Conservation (phyloP, 75 land plant species). For the Adiantum capillusveneris region DNA sequence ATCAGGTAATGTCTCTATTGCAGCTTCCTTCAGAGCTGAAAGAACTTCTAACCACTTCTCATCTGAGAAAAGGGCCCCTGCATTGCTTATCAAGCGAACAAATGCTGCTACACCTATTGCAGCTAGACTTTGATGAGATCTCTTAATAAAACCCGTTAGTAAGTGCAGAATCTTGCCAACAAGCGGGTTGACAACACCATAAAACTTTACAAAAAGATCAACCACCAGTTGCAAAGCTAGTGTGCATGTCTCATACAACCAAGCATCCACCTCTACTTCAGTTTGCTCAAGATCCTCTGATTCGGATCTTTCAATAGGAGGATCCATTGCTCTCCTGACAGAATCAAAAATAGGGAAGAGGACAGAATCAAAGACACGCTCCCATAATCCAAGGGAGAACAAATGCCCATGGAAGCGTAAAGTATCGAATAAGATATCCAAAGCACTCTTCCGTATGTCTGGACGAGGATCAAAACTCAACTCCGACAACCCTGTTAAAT, state of each 20-base stretch:
- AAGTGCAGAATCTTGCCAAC: conserved; percentile 65
- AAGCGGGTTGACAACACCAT: conserved; percentile 77
- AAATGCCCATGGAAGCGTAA: conserved; percentile 89
- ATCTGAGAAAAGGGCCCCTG: conserved; percentile 77
- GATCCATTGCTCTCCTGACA: conserved; percentile 94
- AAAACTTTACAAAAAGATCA: conserved; percentile 94
- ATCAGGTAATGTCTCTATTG: conserved; percentile 80
- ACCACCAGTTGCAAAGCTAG: conserved; percentile 92
- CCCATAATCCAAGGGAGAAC: conserved; percentile 93
- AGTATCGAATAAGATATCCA: conserved; percentile 93
- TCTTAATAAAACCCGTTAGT: conserved; percentile 83
- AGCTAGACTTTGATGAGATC: conserved; percentile 98
- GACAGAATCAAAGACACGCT: conserved; percentile 91
- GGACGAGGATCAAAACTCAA: conserved; percentile 96
- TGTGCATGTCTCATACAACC: conserved; percentile 99
- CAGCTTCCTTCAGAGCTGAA: conserved; percentile 69
- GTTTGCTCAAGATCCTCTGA: conserved; percentile 46
- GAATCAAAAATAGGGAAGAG: conserved; percentile 95
- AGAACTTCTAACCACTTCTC: conserved; percentile 94
- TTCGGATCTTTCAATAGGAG: conserved; percentile 39
- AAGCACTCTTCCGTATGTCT: conserved; percentile 88
- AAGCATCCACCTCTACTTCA: conserved; percentile 95
- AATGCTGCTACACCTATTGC: conserved; percentile 99
- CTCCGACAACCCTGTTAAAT: conserved; percentile 90
- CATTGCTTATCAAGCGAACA: conserved; percentile 91